Evolutionary conservation across 139 green algal genomes (phyloP).

Genomic region (Chlamydomonas sp.): DNA sequence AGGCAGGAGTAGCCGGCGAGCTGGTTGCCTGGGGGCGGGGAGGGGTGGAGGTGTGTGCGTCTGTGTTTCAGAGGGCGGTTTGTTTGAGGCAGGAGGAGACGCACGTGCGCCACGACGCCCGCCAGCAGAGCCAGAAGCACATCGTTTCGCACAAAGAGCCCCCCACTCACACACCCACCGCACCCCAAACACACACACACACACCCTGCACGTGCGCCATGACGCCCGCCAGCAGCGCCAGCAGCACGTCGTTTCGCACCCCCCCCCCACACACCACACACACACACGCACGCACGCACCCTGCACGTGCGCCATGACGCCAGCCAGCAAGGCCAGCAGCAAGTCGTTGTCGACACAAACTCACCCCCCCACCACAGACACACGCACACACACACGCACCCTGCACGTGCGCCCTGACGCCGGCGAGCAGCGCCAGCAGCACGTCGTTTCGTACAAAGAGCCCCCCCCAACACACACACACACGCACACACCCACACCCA

Average conservation of each 20-base stretch:
- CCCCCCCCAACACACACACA: no score
- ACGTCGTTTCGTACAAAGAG: no score
- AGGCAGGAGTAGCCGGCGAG: no score
- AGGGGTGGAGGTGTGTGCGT: neutral
- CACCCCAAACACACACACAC: neutral
- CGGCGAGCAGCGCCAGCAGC: no score
- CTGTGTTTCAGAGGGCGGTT: neutral
- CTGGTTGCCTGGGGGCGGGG: no score
- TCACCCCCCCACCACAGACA: neutral
- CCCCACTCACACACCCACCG: neutral
- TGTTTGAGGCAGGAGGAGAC: neutral
- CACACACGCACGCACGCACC: neutral
- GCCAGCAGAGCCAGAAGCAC: constrained; percentile 11
- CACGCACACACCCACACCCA: no score
- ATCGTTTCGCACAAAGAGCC: constrained; percentile 23
- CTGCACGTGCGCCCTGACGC: no score
- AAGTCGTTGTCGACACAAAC: neutral
- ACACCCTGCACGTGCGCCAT: neutral
- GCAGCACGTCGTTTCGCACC: neutral
- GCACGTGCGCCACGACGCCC: constrained; percentile 17
- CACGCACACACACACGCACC: neutral
- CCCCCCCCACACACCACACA: neutral
- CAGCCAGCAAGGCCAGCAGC: neutral
- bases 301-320: neutral
- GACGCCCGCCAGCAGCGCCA: neutral